Base-by-base conservation (phyloP, 2,329 filamentous ascomycete genomes). In the Clonostachys chloroleuca region DNA sequence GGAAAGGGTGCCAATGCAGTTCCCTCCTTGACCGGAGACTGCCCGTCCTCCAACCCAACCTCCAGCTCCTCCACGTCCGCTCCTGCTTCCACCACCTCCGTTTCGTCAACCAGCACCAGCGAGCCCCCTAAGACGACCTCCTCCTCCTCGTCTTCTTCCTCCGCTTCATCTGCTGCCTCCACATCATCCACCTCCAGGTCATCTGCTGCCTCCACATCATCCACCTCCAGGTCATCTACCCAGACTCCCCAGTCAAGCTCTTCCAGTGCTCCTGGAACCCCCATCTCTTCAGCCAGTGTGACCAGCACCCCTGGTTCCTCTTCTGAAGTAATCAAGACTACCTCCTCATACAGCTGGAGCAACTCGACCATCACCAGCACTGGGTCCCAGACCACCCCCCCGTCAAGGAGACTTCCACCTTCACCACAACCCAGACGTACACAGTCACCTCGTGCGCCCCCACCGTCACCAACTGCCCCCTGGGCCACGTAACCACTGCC, bases 1-100 rank as follows among this genome's bases (percentile, higher is more conserved):
- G 64, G 65, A 7, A 56, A 64, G 59, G 59, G 74, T 54, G 56
- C 78, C 5, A 47, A 64, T 34, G 58, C 65, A 30, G 63, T 68
- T 16, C 61, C 61, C 7, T 58, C 59, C 13, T 33, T 61, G 16
- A 49, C 53, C 16, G 65, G 65, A 30, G 59, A 62, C 45, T 67
- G 65, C 17, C 50, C 54, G 14, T 40, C 20, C 14, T 49, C 55
- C 12, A 36, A 51, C n/a, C 55, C 52, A 39, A 36, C 45, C 9
- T 51, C 48, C 14, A 49, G 42, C 16, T 35, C 44, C 37, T 37
- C 43, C 13, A 14, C 6, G 1, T 33, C 41, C 33, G 50, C 47
- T 7, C 24, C 24, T 30, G 24, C 24, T 10, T 30, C 24, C 3
- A 43, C 36, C 14, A 39, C 36, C 7, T 39, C 36, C 36, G 14